Base-by-base conservation (phyloP, 2,329 filamentous ascomycete genomes). In the Xylaria sp. region DNA sequence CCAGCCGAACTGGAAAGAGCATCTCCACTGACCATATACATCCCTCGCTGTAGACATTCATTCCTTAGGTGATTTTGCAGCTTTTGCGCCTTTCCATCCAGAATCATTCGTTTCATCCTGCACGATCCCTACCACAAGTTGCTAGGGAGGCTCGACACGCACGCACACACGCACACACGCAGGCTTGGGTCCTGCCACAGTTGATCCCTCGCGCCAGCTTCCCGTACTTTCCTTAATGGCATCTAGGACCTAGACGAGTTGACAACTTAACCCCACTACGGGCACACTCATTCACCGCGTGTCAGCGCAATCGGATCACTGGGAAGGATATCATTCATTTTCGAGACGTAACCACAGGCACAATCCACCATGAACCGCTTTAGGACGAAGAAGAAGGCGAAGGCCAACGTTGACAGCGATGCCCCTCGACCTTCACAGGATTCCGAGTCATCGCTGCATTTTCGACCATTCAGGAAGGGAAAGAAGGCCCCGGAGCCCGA, bases 291-390 rank as follows among this genome's bases (percentile, higher is more conserved):
- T 19, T 57, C 48, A 52, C 55, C 50, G 44, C 52, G 43, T 42
- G 43, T 29, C 47, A 29, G 24, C 29, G 43, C 44, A 26, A 24
- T 20, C 48, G 40, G 6, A 21, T 42, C 21, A 9, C 16, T 11
- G 29, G 29, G 29, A 13, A 7, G 29, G 29, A 13, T 13, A 11
- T 3, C 16, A 4, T 34, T 34, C 24, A 13, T 13, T 34, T 13
- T 44, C 21, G 41, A 43, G 50, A 38, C 47, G 44, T 17, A 41
- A 11, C 22, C 16, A 7, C 18, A 13, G 19, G 34, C n/a, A 22
- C 18, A 19, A 48, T 46, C 16, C 59, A 66, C 29, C 17, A 92
- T 92, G 89, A 92, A 93, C 75, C 85, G 89, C 50, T 91, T 92
- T 68, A 80, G 89, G 64, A 86, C 78, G 44, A 88, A 87, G 74